These are phyloP conservation scores for Silene latifolia DNA, from an alignment of 148 eudicot genomes.

Conservation along the genomic window DNA sequence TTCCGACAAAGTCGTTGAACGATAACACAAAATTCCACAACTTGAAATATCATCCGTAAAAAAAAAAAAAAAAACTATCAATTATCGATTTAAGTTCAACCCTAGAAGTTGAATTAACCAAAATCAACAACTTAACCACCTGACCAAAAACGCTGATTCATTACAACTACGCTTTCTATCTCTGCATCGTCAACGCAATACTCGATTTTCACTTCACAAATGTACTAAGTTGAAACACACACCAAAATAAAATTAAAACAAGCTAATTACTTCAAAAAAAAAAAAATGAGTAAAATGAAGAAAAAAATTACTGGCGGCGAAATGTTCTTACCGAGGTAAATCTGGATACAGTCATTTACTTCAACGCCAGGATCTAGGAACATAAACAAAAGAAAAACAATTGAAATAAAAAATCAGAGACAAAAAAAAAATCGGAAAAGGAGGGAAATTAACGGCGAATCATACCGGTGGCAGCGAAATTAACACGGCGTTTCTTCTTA, in stretches of 20 bases:
- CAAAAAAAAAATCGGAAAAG: not conserved
- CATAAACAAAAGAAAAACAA: constrained; percentile 1
- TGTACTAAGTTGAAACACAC: not conserved
- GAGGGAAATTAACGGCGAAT: not conserved
- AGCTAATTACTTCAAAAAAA: not conserved
- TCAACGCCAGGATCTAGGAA: constrained; percentile 66
- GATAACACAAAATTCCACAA: not conserved
- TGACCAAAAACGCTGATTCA: not conserved
- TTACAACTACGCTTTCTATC: not conserved
- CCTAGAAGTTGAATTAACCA: not conserved
- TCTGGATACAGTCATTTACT: constrained; percentile 74
- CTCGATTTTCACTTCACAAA: not conserved
- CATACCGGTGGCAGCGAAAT: constrained; percentile 48
- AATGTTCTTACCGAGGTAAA: constrained; percentile 55
- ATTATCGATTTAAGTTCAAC: not conserved
- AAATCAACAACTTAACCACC: not conserved
- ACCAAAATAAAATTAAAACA: not conserved
- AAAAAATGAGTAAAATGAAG: not conserved
- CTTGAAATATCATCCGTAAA: too few species aligned
- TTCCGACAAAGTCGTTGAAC: not conserved
- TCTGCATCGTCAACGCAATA: not conserved
- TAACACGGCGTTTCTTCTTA: constrained; percentile 81
- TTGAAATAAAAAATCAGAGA: not conserved
- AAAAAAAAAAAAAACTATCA: not conserved
- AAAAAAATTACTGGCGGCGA: not conserved